Base-by-base conservation (phyloP, 768 basidiomycete species). In the Boletus rufocinnamomeus region DNA sequence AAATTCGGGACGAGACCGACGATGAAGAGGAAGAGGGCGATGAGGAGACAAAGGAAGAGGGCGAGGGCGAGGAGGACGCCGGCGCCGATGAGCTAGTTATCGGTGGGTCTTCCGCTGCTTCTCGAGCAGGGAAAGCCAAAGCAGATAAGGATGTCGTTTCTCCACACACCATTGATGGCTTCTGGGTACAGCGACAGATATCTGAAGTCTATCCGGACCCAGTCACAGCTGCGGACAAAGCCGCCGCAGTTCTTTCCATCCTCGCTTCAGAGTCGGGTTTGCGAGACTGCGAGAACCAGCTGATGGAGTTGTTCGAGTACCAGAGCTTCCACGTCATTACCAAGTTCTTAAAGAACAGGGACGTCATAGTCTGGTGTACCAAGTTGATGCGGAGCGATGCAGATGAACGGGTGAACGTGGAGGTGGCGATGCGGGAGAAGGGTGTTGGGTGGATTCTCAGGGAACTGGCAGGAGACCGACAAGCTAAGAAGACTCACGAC, bases 381-480 rank as follows among this genome's bases (percentile, higher is more conserved):
- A 95, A 95, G 75, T 83, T 98, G 50, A 91, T 93, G 74, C 85
- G 96, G 27, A 89, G 88, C 54, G 86, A 89, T 65, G 91, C 91
- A 0, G 89, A 98, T 46, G 93, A 93, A 71, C 84, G 89, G 47
- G 85, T 95, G 44, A 93, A 98, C 68, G 84, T 97, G 40, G 96
- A 98, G 74, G 96, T 98, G 4, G 93, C 93, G 0, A 99, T 99
- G 97, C 82, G 96, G 46, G 96, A 98, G 78, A 96, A 93, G 75
- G 94, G 93, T 16, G 84, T 95, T 11, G 95, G 93, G 0, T 98
- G 95, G 95, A 98, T 99, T 71, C 70, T 96, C 52, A 84, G 91
- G 55, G 93, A 94, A 60, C 80, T 98, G 4, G 81, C 86, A 5
- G 94, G 95, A 3, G 94, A 93, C 65, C 79, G 92, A 5, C 85